Evolutionary conservation across 1,284 basidiomycete genomes (phyloP), one percentile per base, ranked within the genome.

Genomic region (Trametes sp.): DNA sequence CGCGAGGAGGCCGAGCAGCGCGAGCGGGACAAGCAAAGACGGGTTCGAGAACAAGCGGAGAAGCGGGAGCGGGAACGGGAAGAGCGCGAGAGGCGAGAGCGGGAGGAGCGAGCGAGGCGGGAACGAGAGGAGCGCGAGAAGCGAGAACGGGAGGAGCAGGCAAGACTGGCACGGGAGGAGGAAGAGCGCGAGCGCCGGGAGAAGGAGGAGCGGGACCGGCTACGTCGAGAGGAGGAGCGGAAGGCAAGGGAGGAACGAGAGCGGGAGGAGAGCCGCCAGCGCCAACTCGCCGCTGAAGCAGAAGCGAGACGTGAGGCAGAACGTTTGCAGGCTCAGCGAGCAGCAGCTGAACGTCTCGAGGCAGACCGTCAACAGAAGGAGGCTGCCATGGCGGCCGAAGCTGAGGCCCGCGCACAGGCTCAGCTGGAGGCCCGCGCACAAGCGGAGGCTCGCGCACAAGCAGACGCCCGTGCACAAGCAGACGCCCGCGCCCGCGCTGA

Each of bases 221-320:
- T 54, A 23, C 53, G 44, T 24, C 59, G 62, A 16, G 65, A 65
- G 35, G 59, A 48, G 35, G 57, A 66, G 41, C 61, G 61, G 29
- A 49, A 56, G 45, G 57, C 29, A 3, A n/a, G 10, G 49, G 49
- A 52, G 54, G 48, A 57, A 48, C 57, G 54, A 10, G 54, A 59
- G 23, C 56, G 55, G 29, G 66, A 54, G 48, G 75, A 79, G 50
- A 75, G 72, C 54, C 71, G 51, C 7, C 54, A 55, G 26, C 57
- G 59, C 11, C 42, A 38, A 51, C 54, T 57, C 35, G 66, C 33
- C 33, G 52, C 45, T 49, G 46, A 59, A 50, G 52, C 38, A 13
- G 45, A 59, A 23, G 45, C 31, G 21, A 35, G 28, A 33, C 62
- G 62, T 16, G 53, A 63, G 42, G 62, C 53, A n/a, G 62, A 54